Evolutionary conservation across 2,329 filamentous ascomycete genomes (phyloP).

Genomic region (Neonectria hederae): DNA sequence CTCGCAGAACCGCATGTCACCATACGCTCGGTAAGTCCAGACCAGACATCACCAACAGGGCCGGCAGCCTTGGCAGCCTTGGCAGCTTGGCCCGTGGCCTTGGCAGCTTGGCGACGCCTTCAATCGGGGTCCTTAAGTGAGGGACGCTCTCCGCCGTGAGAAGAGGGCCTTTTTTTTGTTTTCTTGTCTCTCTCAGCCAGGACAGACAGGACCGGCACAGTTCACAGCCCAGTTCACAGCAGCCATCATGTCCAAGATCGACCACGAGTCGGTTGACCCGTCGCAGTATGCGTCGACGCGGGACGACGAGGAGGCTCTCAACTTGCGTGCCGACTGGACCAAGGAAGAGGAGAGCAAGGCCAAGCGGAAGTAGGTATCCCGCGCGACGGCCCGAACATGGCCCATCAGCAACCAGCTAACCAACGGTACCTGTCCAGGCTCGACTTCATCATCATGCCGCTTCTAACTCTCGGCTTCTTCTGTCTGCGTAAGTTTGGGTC

Average conservation of each 20-base stretch:
- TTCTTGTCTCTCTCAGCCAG: background rate
- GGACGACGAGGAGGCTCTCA: conserved; percentile 46
- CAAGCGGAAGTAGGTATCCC: conserved; percentile 49
- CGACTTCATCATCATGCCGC: conserved; percentile 54
- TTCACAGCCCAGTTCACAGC: background rate
- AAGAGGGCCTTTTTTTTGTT: background rate
- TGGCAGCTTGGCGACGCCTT: conserved; percentile 3
- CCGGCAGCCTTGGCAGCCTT: background rate
- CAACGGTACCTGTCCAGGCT: conserved; percentile 37
- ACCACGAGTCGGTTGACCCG: conserved; percentile 24
- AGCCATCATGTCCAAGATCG: conserved; percentile 31
- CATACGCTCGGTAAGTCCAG: conserved; percentile 20
- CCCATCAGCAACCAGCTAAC: conserved; percentile 3
- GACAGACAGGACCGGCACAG: background rate
- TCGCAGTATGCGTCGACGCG: conserved; percentile 23
- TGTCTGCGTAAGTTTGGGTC: conserved; percentile 49
- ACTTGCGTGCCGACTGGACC: conserved; percentile 46
- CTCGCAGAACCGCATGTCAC: conserved; percentile 35
- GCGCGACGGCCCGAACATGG: background rate
- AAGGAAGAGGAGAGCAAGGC: conserved; percentile 49
- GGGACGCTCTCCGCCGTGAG: background rate
- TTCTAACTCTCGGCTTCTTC: conserved; percentile 54
- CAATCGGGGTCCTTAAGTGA: conserved; percentile 6
- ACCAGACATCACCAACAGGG: conserved; percentile 11
- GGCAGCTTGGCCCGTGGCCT: background rate